These are phyloP conservation scores for Entophlyctis luteolus DNA, from an alignment of 192 early-diverging fungal species.

Conservation along the genomic window DNA sequence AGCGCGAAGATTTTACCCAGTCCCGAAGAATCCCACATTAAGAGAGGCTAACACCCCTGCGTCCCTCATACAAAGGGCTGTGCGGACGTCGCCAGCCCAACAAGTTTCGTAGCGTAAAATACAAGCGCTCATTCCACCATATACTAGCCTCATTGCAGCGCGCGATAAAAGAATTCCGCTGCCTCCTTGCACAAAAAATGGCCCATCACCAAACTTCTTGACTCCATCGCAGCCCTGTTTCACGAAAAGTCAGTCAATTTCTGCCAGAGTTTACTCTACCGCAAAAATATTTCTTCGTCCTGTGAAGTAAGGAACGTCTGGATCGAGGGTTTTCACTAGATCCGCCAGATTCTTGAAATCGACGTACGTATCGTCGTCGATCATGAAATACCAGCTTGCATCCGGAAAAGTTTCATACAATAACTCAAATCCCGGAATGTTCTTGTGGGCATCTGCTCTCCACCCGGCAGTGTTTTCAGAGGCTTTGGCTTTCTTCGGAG, in stretches of 20 bases:
- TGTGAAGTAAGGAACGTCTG: conserved; percentile 37
- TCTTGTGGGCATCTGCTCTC: conserved; percentile 50
- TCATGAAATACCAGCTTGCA: conserved; percentile 58
- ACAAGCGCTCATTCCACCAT: conserved; percentile 22
- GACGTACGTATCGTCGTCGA: conserved; percentile 63
- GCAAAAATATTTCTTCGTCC: conserved; percentile 40
- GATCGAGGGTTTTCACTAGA: conserved; percentile 31
- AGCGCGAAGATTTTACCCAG: conserved; percentile 35
- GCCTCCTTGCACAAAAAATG: conserved; percentile 58
- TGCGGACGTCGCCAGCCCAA: conserved; percentile 39
- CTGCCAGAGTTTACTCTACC: background rate
- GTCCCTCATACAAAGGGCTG: conserved; percentile 39
- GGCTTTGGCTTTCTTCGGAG: background rate
- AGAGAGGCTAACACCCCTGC: conserved; percentile 23
- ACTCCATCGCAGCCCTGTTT: conserved; percentile 55
- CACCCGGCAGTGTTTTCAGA: background rate
- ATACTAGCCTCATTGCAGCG: conserved; percentile 41
- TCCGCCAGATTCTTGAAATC: conserved; percentile 49
- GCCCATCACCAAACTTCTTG: conserved; percentile 37
- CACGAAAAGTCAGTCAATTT: background rate
- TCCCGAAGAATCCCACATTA: conserved; percentile 24
- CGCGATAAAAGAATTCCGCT: conserved; percentile 51
- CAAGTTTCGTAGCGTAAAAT: conserved; percentile 25
- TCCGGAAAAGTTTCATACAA: conserved; percentile 48
- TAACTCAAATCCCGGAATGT: conserved; percentile 49